phyloP scores from a whole-genome alignment of 2,329 filamentous ascomycete species.

The Xylaria sp. region DNA sequence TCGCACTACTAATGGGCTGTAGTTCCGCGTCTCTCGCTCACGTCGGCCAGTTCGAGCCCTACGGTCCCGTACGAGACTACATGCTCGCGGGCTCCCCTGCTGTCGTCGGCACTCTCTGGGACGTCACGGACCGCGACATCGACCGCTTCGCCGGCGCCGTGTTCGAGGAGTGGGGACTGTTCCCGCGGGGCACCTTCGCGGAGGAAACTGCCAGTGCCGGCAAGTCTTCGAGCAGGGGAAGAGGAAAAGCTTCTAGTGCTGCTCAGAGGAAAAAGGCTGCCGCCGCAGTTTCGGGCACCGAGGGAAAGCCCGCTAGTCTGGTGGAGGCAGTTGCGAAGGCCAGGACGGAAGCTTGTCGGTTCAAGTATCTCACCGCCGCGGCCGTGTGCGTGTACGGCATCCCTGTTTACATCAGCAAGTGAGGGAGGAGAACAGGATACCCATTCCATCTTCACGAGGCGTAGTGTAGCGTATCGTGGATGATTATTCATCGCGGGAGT shows the following conservation, averaged over 20 bases:
- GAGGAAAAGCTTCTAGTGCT: conserved; percentile 36
- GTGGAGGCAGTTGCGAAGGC: conserved; percentile 84
- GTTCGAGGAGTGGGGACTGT: conserved; percentile 88
- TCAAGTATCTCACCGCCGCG: conserved; percentile 92
- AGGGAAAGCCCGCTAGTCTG: conserved; percentile 63
- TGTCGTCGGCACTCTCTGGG: conserved; percentile 93
- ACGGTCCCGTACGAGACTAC: conserved; percentile 90
- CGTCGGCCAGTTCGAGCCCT: conserved; percentile 88
- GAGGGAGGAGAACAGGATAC: conserved; percentile 4
- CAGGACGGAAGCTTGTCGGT: conserved; percentile 79
- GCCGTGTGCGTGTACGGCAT: conserved; percentile 95
- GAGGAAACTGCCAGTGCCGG: conserved; percentile 45
- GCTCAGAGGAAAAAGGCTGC: conserved; percentile 33
- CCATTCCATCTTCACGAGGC: neutral
- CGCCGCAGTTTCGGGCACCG: conserved; percentile 38
- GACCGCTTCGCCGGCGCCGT: conserved; percentile 86
- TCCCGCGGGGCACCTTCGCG: conserved; percentile 60
- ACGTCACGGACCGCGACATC: conserved; percentile 97
- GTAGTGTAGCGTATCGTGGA: neutral
- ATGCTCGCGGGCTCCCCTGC: conserved; percentile 88
- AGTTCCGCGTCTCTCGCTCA: conserved; percentile 84
- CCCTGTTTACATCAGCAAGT: conserved; percentile 78
- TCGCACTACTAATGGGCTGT: conserved; percentile 93
- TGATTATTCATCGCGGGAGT: neutral
- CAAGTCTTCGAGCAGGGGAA: conserved; percentile 47